Base-by-base conservation (phyloP, 148 eudicot species). In the Linanthus parryae region DNA sequence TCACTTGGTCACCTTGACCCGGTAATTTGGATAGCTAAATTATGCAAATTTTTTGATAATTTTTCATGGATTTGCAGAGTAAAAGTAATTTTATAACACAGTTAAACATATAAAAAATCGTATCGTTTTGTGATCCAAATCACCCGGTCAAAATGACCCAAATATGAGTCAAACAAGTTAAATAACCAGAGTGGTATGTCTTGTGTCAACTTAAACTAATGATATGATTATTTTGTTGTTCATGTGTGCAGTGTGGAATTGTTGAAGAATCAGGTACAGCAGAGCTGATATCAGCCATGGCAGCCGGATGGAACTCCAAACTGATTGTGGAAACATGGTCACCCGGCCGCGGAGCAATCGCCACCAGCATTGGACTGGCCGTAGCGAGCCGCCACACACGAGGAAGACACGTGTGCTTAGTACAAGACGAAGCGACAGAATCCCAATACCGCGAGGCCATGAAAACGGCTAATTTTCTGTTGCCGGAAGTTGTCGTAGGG, bases 221-320 rank as follows among this genome's bases (percentile, higher is more conserved):
- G n/a, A n/a, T n/a, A n/a, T n/a, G n/a, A n/a, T n/a, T n/a, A n/a
- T n/a, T 0, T 16, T 1, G 30, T 33, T 44, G 2, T 14, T 16
- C 50, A 7, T 5, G 4, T n/a, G n/a, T n/a, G n/a, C 71, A 90
- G 95, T 80, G 95, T 37, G 67, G 72, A 55, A 42, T 73, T 18
- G 48, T 44, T 17, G 70, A 69, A 52, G 84, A 80, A 46, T 81
- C 95, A n/a, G 74, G 94, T 15, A 84, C 80, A 10, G 88, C 98
- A 4, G 95, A 91, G 66, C 67, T 91, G 0, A 59, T 91, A 16
- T 83, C 98, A n/a, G 95, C 98, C 22, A 91, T 83, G 95, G 97
- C 94, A 4, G 95, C 92, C 1, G 97, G 97, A 0, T 91, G 95
- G 95, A 83, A 83, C 35, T 79, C 94, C 0, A 79, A 74, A 11